Conservation (phyloP, 352 stramenopile genomes). For the Phytophthora lateralis region DNA sequence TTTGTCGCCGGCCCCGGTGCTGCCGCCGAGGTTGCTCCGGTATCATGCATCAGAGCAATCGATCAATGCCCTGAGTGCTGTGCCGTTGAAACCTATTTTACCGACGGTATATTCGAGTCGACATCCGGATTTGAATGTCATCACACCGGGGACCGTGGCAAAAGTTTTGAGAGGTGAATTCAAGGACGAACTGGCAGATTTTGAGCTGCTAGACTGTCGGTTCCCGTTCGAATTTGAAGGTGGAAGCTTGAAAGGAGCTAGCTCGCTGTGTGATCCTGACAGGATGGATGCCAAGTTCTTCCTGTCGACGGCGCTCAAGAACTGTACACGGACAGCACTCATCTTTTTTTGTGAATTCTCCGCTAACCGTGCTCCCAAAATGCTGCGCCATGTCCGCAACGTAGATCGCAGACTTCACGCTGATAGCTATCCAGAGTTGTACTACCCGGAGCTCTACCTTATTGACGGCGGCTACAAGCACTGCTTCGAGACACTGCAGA, state of each 20-base stretch:
- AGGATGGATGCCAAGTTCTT: constrained; percentile 54
- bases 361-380: constrained; percentile 68
- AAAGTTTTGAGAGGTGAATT: constrained; percentile 48
- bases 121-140: constrained; percentile 69
- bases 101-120: constrained; percentile 56
- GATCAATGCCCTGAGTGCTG: constrained; percentile 8
- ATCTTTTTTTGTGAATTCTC: constrained; percentile 81
- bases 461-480: constrained; percentile 79
- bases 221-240: constrained; percentile 62
- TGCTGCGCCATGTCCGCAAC: constrained; percentile 70
- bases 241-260: constrained; percentile 45
- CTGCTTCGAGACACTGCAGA: constrained; percentile 56
- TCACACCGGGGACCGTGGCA: constrained; percentile 51
- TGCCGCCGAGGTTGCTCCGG: constrained; percentile 12
- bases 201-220: constrained; percentile 59
- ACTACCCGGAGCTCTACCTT: constrained; percentile 73
- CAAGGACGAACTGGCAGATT: constrained; percentile 29
- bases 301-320: constrained; percentile 4
- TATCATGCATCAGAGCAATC: constrained; percentile 20
- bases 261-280: constrained; percentile 48
- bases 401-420: constrained; percentile 65
- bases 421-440: constrained; percentile 61
- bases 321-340: constrained; percentile 47
- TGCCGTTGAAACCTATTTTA: constrained; percentile 30
- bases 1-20: constrained; percentile 3